Conservation (phyloP, 2,329 filamentous ascomycete species). For the Metarhizium humberi region DNA sequence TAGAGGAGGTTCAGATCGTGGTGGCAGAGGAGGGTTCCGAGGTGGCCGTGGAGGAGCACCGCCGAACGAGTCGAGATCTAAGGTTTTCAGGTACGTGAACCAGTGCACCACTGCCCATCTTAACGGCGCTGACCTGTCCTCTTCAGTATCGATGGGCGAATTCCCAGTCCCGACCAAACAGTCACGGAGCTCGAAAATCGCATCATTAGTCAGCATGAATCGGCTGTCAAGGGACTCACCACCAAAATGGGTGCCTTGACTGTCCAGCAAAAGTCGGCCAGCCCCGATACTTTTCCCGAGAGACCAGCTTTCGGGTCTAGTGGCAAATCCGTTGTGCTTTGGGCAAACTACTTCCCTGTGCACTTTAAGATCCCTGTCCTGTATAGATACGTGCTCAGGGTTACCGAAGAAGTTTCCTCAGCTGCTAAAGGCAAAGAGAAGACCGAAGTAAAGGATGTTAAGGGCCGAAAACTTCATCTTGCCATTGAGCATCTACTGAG, state of each 20-base stretch:
- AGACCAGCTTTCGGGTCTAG: constrained; percentile 40
- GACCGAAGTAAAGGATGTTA: constrained; percentile 20
- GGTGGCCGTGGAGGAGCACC: constrained; percentile 14
- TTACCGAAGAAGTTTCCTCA: constrained; percentile 15
- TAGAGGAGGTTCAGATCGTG: constrained; percentile 5
- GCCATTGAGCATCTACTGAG: constrained; percentile 30
- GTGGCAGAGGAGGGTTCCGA: constrained; percentile 5
- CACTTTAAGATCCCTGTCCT: constrained; percentile 25
- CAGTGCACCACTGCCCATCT: background rate
- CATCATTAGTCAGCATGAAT: constrained; percentile 21
- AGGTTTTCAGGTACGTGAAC: constrained; percentile 10
- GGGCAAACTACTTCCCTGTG: constrained; percentile 46
- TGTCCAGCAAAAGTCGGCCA: constrained; percentile 13
- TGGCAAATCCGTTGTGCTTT: constrained; percentile 34
- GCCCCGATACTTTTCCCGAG: constrained; percentile 27
- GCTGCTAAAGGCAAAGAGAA: constrained; percentile 20
- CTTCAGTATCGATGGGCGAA: constrained; percentile 14
- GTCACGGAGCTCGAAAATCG: constrained; percentile 30
- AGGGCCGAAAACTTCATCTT: constrained; percentile 32
- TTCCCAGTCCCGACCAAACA: constrained; percentile 14
- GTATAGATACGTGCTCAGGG: constrained; percentile 37
- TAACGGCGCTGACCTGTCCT: background rate
- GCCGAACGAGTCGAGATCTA: constrained; percentile 11
- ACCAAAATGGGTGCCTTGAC: constrained; percentile 27
- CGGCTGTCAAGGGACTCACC: constrained; percentile 19